Base-by-base conservation (phyloP, 192 early-diverging fungal genomes). In the Chytriomyces confervae region DNA sequence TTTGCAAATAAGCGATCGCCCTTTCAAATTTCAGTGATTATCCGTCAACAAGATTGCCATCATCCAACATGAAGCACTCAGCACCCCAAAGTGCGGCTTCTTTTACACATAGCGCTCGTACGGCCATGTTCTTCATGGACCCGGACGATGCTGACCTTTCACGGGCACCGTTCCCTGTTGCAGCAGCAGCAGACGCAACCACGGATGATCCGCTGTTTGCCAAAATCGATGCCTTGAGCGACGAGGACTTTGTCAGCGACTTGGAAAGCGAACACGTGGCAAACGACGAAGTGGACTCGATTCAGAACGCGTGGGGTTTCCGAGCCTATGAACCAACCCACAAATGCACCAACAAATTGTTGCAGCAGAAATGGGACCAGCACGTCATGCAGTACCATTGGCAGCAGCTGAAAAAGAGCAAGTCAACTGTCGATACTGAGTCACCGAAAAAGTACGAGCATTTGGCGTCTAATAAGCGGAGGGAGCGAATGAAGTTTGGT, bases 401-500 rank as follows among this genome's bases (percentile, higher is more conserved):
- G 6, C 43, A 63, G 46, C 63, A 75, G 60, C 29, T 75, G 11
- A 75, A 64, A 11, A 62, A 46, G 11, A 45, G 29, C 6, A 29
- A 18, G 23, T 23, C 72, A 8, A 75, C 61, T 13, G 47, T 75
- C 7, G 72, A 75, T 47, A 75, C 72, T n/a, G 72, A 60, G 9
- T 62, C 72, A 2, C 72, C 72, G 16, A 75, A 75, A 46, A 75
- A 75, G 45, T 75, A 75, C 45, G 20, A 23, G 11, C 72, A 75
- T 44, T 63, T 75, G 45, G 60, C 45, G 9, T 44, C 72, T n/a
- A 60, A 75, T 20, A 64, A 75, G n/a, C 63, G 44, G 44, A 16
- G 62, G 46, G 27, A 57, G 16, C 57, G 64, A 27, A 75, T 75
- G 71, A 18, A 27, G 27, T 16, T 65, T 65, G 71, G 71, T 72